Evolutionary conservation across 495 filamentous ascomycete genomes (phyloP), one percentile per base, ranked within the genome.

Genomic region (Aspergillus panamensis): DNA sequence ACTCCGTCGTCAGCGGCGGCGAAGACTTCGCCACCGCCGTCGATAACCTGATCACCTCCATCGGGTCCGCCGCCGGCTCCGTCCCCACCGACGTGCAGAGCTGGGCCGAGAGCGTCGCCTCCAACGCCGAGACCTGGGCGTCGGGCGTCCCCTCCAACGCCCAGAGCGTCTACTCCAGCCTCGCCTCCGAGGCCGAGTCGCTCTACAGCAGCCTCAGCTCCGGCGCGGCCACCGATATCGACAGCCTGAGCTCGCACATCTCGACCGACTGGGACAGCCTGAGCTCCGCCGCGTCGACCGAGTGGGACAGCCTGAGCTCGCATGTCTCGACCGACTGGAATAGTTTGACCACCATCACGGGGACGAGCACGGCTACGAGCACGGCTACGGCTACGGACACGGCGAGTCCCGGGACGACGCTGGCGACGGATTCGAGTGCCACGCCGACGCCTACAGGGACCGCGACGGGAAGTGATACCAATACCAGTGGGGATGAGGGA

Each of bases 221-320:
- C 17, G 67, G 60, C 14, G 52, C 53, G 16, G 47, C 60, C n/a
- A 62, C 61, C 5, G 62, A 60, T 9, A 53, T 66, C 16, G 60
- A 62, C 52, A 48, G 51, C 35, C 29, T 51, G 12, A 59, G 60
- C 57, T 48, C 43, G 29, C 16, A 20, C 30, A 9, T 51, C 17
- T 19, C 48, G 4, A 63, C 58, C 12, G 50, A 47, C 16, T n/a
- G n/a, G n/a, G n/a, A n/a, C n/a, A n/a, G n/a, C 67, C 57, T 31
- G 33, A 44, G 33, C 14, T 20, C 8, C 17, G 67, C 59, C 14
- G 52, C 53, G 16, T 49, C 60, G 13, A 62, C 61, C 5, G 62
- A 60, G 9, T 51, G 65, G 13, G 60, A 62, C 52, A 48, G 51
- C 35, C 29, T 51, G 12, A 59, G 60, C 57, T 48, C 43, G 29